Base-by-base conservation (phyloP, 2,329 filamentous ascomycete genomes). In the Pseudogymnoascus sp. region DNA sequence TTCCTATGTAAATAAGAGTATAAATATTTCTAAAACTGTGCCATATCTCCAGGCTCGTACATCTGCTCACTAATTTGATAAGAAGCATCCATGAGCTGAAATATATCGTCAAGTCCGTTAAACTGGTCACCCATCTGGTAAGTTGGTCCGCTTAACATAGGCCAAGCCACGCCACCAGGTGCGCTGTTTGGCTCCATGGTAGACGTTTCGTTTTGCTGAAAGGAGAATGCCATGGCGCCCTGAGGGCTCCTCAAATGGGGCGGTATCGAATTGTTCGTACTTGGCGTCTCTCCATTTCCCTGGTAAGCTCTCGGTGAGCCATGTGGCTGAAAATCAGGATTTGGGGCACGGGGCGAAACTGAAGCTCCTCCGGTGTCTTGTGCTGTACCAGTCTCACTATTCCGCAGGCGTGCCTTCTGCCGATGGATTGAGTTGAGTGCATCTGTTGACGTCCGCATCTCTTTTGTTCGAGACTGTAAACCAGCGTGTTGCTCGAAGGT, bases 41-140 rank as follows among this genome's bases (percentile, higher is more conserved):
- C 21, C 21, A 46, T 46, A 46, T 46, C 21, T 25, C 42, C 42
- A 25, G 42, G 42, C 21, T 46, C 42, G 12, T 46, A 46, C 42
- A 40, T 59, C 31, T 66, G 65, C 18, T 63, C 66, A 25, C 62
- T 65, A 12, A 66, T 42, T 31, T 62, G 61, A 38, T 67, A 67
- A 23, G 66, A 66, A n/a, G 62, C 61, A 62, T 67, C 66, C 65
- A 67, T 66, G 23, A 67, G 60, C 28, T 67, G 63, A 43, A 67
- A 67, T 14, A 67, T 65, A 46, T 66, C 65, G 16, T 60, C 31
- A 28, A 53, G 42, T 40, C 25, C 42, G 21, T 46, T 46, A n/a
- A 25, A 25, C 42, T 46, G 42, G 5, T 25, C 42, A 46, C 42
- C 18, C 42, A 46, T 46, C 42, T 46, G 21, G n/a, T 46, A 46